Evolutionary conservation across 495 filamentous ascomycete genomes (phyloP), one percentile per base, ranked within the genome.

Genomic region (Tuber melanosporum): DNA sequence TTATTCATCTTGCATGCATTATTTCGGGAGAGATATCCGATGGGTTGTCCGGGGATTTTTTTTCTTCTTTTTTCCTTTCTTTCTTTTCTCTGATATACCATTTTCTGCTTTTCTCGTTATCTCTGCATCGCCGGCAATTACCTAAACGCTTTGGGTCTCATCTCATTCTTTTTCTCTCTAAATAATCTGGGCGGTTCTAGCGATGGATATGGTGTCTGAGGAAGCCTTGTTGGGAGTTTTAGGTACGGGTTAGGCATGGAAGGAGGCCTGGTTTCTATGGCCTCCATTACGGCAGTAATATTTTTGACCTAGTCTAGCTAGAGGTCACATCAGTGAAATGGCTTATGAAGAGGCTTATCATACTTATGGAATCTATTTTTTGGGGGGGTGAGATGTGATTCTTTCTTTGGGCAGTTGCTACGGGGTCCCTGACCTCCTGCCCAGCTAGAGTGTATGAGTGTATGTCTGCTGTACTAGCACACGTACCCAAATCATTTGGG

Each of bases 181-280:
- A 76, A 76, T 80, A 80, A 80, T 80, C 49, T 71, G 71, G 71
- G 66, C 70, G 72, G 42, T 72, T 70, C 57, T 36, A 66, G 32
- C 57, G 14, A 36, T 36, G 57, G 26, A 17, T 19, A 36, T 36
- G 57, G 3, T 17, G 14, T 66, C 57, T 3, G 57, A 36, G 57
- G 26, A 17, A 19, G 26, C 14, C 57, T 66, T 66, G 57, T 66
- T 36, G 26, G 26, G 14, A 15, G 57, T 66, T 66, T 3, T 66
- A 19, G 17, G 57, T 66, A 12, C 12, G 26, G 26, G 57, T 66
- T 66, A 66, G 57, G 57, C 57, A 36, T 66, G 12, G 57, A 66
- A 32, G 57, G 26, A 62, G 26, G 57, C 26, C 26, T 26, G 14
- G 12, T 66, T 32, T 66, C 57, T 66, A 12, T 32, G 57, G 26